Conservation (phyloP, 2,329 filamentous ascomycete species). For the Curvularia verruculosa region DNA sequence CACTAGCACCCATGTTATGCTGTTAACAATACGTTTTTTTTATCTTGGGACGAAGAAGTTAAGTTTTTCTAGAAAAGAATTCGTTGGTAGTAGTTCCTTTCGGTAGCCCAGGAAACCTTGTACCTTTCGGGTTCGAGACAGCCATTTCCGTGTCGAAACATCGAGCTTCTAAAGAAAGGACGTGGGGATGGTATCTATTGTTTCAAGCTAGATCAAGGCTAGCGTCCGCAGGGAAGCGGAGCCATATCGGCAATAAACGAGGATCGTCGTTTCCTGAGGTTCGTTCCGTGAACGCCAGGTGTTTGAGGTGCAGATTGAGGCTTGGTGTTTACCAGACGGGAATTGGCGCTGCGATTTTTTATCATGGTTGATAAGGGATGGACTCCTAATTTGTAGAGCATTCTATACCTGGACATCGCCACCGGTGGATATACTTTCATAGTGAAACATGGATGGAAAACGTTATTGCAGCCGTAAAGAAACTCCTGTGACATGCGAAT, state of each 20-base stretch:
- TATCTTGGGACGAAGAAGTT: no score
- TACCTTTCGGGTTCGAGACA: slow-evolving; percentile 5
- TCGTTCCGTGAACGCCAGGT: slow-evolving; percentile 11
- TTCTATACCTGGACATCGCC: not conserved
- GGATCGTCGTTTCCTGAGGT: slow-evolving; percentile 18
- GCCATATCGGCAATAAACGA: slow-evolving; percentile 16
- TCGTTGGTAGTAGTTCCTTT: not conserved
- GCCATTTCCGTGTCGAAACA: slow-evolving; percentile 23
- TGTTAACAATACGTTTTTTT: not conserved
- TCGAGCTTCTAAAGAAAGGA: slow-evolving; percentile 27
- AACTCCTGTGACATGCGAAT: slow-evolving; percentile 9
- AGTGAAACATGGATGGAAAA: not conserved
- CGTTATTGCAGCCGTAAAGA: not conserved
- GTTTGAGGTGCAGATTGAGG: slow-evolving; percentile 15
- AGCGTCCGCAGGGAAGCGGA: slow-evolving; percentile 11
- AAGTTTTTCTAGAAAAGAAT: not conserved
- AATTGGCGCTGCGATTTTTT: not conserved
- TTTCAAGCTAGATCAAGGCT: slow-evolving; percentile 19
- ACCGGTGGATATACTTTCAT: not conserved
- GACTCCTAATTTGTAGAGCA: not conserved
- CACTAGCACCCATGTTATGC: not conserved
- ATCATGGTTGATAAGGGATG: not conserved
- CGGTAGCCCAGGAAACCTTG: slow-evolving; percentile 5
- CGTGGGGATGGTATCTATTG: slow-evolving; percentile 24
- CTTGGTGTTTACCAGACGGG: not conserved